Evolutionary conservation across 345 rosid genomes (phyloP), one percentile per base, ranked within the genome.

Genomic region (Dipteronia dyeriana): DNA sequence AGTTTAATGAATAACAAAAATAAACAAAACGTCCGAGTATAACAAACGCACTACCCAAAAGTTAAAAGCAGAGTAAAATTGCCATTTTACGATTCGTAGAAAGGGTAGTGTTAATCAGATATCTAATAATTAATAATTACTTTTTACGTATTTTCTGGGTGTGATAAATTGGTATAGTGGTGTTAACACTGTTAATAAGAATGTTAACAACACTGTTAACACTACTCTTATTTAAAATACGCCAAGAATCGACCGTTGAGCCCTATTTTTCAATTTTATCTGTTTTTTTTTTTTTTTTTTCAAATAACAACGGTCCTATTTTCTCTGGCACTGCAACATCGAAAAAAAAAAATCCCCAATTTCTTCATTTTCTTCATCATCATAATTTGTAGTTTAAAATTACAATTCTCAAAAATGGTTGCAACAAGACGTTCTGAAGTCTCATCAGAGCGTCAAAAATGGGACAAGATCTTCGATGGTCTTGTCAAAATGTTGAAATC

Each of bases 401-500:
- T 53, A 10, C 29, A 31, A 66, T 74, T 79, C 11, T 1, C 29
- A 75, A 4, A 11, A 71, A 86, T 87, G 90, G 78, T 75, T 45
- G 53, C 31, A 49, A 70, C 71, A 71, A 66, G 79, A 19, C 78
- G 59, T 11, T 78, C 83, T 63, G 49, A 66, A 76, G 70, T 66
- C 7, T 73, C 88, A 1, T 77, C 86, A 20, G 92, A 88, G 41
- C 82, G 91, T 38, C 66, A 68, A 84, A 91, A 87, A 68, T 88
- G 97, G 97, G 89, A 81, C 57, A 85, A 68, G 57, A 79, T 94
- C 12, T 89, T 90, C 68, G 71, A 87, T 49, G 78, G 82, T 25
- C 54, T 91, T 71, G 86, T 91, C 29, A 80, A 90, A 72, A 79
- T 89, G 61, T 51, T 97, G 38, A 83, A 83, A 56, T 75, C 85